Evolutionary conservation across 2,329 filamentous ascomycete genomes (phyloP).

Genomic region (Botryosphaeria dothidea): DNA sequence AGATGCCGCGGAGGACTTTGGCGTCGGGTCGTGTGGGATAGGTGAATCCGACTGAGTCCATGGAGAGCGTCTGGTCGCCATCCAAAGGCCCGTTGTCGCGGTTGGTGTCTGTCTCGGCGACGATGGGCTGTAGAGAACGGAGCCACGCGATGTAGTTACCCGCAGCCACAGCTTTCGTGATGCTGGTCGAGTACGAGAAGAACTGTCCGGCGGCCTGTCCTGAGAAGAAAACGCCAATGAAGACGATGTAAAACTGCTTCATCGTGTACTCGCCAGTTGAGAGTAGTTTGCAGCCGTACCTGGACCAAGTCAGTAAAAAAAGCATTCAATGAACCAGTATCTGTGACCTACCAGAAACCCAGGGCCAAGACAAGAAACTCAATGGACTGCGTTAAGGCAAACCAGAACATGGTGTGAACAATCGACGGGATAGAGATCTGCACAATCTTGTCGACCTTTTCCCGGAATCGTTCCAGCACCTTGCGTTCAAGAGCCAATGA

Average conservation of each 20-base stretch:
- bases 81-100: constrained; percentile 30
- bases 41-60: constrained; percentile 76
- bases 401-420: constrained; percentile 71
- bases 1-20: constrained; percentile 84
- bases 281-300: constrained; percentile 80
- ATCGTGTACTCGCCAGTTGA: constrained; percentile 68
- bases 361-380: constrained; percentile 76
- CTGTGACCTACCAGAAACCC: constrained; percentile 93
- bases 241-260: constrained; percentile 88
- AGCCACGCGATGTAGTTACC: constrained; percentile 54
- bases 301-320: too few relatives aligned
- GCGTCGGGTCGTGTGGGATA: constrained; percentile 91
- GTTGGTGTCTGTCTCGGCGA: constrained; percentile 39
- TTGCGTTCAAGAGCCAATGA: constrained; percentile 81
- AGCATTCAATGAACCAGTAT: too few relatives aligned
- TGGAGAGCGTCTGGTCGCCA: not conserved
- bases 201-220: constrained; percentile 85
- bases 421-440: constrained; percentile 38
- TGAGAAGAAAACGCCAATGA: constrained; percentile 79
- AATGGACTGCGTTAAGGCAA: constrained; percentile 77
- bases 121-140: constrained; percentile 37
- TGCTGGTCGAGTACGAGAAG: constrained; percentile 88
- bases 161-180: constrained; percentile 89
- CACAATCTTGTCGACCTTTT: constrained; percentile 53
- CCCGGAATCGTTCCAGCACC: constrained; percentile 71